Percentiles rank a stretch among this genome's conserved stretches.
phyloP scores from a whole-genome alignment of 169 alveolate genomes.

The Plasmodium cynomolgi region DNA sequence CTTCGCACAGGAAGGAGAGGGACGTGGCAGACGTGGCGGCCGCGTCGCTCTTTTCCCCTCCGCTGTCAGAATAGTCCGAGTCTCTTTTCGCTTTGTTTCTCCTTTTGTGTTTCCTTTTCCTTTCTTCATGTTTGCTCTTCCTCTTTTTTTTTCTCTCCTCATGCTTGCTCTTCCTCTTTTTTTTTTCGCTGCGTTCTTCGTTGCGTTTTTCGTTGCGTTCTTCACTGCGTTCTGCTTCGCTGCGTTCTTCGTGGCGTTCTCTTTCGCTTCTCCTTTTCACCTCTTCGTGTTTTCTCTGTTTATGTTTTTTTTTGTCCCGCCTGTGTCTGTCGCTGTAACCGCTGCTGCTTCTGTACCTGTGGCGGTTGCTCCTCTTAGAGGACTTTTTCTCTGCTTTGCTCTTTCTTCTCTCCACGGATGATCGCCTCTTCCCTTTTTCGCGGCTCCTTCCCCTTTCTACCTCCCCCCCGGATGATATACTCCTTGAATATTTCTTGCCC shows the following conservation, averaged over 20 bases:
- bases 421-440: not conserved
- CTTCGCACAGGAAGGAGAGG: slow-evolving; percentile 57
- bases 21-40: slow-evolving; percentile 48
- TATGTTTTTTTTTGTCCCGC: not conserved
- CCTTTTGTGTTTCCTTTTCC: not conserved
- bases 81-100: slow-evolving; percentile 9
- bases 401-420: not conserved
- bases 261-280: not conserved
- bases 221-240: not conserved
- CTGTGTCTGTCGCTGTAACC: not conserved
- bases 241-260: not conserved
- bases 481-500: not conserved
- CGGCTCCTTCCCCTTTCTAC: slow-evolving; percentile 1
- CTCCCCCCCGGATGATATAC: not conserved
- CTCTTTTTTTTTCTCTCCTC: not conserved
- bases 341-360: not conserved
- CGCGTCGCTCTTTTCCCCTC: not conserved
- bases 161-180: slow-evolving; percentile 6
- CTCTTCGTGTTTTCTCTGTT: not conserved
- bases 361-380: not conserved
- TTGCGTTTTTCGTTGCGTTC: not conserved
- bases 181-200: slow-evolving; percentile 1
- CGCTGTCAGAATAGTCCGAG: not conserved
- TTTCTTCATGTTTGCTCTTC: slow-evolving; percentile 6
- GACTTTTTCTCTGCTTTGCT: slow-evolving; percentile 1